phyloP scores from a whole-genome alignment of 495 filamentous ascomycete genomes.

The Lasiosphaeria hispida region DNA sequence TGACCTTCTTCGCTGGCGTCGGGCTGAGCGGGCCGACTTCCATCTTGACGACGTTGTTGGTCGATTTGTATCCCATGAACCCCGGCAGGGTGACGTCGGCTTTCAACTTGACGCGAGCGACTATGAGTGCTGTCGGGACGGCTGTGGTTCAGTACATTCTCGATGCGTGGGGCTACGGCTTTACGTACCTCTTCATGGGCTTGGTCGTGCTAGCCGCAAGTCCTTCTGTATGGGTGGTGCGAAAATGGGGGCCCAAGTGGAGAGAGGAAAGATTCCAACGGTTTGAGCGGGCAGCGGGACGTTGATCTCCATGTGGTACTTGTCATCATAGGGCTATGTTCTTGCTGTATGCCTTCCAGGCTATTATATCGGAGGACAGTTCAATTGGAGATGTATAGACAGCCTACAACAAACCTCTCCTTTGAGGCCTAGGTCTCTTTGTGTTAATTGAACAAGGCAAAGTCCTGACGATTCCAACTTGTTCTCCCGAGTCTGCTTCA shows the following conservation, averaged over 20 bases:
- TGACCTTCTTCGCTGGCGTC: slow-evolving; percentile 52
- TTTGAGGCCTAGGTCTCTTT: too few relatives aligned
- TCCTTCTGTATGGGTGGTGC: slow-evolving; percentile 9
- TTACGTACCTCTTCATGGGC: slow-evolving; percentile 17
- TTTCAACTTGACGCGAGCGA: slow-evolving; percentile 14
- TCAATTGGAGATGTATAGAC: too few relatives aligned
- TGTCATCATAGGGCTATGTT: too few relatives aligned
- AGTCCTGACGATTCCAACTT: too few relatives aligned
- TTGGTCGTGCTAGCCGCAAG: slow-evolving; percentile 12
- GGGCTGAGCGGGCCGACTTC: slow-evolving; percentile 7
- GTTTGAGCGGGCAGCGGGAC: background rate
- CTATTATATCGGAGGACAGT: too few relatives aligned
- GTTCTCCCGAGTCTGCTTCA: too few relatives aligned
- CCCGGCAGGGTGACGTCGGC: slow-evolving; percentile 14
- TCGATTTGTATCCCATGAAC: slow-evolving; percentile 18
- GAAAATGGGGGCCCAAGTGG: slow-evolving; percentile 15
- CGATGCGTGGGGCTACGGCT: slow-evolving; percentile 16
- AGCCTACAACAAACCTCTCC: too few relatives aligned
- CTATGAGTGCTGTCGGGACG: slow-evolving; percentile 11
- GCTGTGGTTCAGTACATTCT: slow-evolving; percentile 15
- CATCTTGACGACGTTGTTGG: slow-evolving; percentile 13
- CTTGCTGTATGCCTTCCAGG: too few relatives aligned
- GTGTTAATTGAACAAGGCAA: too few relatives aligned
- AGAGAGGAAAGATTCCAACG: slow-evolving; percentile 15
- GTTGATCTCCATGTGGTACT: too few relatives aligned